Evolutionary conservation across 202 grass and related monocot genomes (phyloP).

Genomic region (Musa balbisiana): DNA sequence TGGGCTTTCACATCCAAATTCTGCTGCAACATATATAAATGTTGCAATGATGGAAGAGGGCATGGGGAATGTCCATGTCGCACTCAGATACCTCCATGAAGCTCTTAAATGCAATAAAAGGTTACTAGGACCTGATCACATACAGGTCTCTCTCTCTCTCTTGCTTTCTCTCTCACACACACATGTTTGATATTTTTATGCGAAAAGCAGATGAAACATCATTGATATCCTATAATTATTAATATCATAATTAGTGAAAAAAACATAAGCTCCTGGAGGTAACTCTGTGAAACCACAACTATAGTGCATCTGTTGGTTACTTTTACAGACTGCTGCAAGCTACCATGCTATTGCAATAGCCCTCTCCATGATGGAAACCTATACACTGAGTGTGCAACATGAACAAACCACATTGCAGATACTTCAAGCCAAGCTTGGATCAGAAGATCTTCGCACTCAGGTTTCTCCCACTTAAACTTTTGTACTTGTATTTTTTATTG

Average conservation of each 20-base stretch:
- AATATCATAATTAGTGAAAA: no score
- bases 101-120: constrained; percentile 98
- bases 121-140: constrained; percentile 96
- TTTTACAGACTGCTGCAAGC: constrained; percentile 87
- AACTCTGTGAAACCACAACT: not conserved
- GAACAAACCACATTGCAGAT: constrained; percentile 98
- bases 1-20: constrained; percentile 98
- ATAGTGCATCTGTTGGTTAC: not conserved
- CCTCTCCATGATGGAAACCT: constrained; percentile 98
- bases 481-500: not conserved
- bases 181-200: no score
- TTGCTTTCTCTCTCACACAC: not conserved
- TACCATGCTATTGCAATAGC: constrained; percentile 99
- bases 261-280: no score
- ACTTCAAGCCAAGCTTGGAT: constrained; percentile 89
- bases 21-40: constrained; percentile 99
- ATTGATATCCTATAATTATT: no score
- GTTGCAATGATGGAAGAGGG: constrained; percentile 99
- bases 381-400: constrained; percentile 90
- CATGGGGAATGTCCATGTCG: constrained; percentile 98
- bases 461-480: constrained; percentile 29
- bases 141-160: constrained; percentile 53
- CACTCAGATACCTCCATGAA: constrained; percentile 97
- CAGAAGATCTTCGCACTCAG: constrained; percentile 96
- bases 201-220: no score